Base-by-base conservation (phyloP, 2,329 filamentous ascomycete genomes). In the Celoporthe dispersa region DNA sequence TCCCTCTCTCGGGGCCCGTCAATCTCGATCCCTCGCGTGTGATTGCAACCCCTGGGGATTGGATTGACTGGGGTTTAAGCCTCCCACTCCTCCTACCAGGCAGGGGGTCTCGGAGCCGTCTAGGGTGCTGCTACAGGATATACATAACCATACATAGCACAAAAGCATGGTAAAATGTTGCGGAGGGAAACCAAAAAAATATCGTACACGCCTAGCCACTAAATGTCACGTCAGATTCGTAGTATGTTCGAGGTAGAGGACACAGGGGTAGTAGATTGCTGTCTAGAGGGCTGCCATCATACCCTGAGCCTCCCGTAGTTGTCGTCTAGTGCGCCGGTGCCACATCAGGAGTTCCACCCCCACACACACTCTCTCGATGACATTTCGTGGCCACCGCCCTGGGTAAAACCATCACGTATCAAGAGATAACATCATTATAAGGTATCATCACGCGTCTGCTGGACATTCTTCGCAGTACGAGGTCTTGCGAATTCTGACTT, bases 11-110 rank as follows among this genome's bases (percentile, higher is more conserved):
- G 55, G 19, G 12, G 25, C 57, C 57, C 6, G 16, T n/a, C 16
- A 31, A 61, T 61, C 59, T 61, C 59, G 59, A 61, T 61, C 59
- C 59, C 19, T 61, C 12, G 33, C 19, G 33, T 61, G 33, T 33
- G 1, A 44, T 19, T 48, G 44, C 3, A 22, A 48, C n/a, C 44
- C 44, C 44, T 48, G 44, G 7, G 8, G 9, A 48, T 9, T 48
- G 19, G 5, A 9, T n/a, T 7, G 22, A 48, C n/a, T 48, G 44
- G 44, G 44, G 22, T 48, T 19, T 4, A 14, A 48, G 19, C 37
- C 22, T n/a, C 7, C 22, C 9, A 6, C 19, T 8, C 16, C 44
- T 48, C 44, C 22, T 19, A n/a, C 44, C 22, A n/a, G 44, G 44
- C 44, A 48, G 44, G 44, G 44, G 44, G 44, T n/a, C 44, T n/a